A percentile compares a stretch with the other conserved stretches of the same genome.
Conservation (phyloP, 306 rosid genomes). For the Quercus bicolor region DNA sequence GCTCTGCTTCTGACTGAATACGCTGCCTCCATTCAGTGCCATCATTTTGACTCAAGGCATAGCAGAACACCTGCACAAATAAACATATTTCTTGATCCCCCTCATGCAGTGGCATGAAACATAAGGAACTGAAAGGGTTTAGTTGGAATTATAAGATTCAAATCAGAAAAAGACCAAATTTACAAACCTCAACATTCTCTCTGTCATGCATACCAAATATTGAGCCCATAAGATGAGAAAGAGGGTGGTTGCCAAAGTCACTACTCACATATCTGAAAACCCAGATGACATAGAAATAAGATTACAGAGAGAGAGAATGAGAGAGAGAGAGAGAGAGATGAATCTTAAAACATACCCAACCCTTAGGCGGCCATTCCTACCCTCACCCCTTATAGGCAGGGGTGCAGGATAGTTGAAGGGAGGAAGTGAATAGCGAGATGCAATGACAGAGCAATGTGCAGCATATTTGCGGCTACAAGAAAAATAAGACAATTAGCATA, state of each 20-base stretch:
- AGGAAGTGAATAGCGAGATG: constrained; percentile 83
- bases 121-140: neutral
- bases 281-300: neutral
- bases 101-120: too few relatives aligned
- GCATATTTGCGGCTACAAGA: constrained; percentile 78
- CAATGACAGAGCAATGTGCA: constrained; percentile 83
- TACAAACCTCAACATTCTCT: constrained; percentile 78
- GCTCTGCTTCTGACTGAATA: constrained; percentile 87
- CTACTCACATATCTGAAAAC: constrained; percentile 59
- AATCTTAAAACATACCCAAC: constrained; percentile 62
- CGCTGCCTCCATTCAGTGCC: constrained; percentile 96
- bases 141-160: neutral
- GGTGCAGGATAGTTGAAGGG: constrained; percentile 73
- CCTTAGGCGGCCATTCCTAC: constrained; percentile 69
- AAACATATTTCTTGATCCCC: neutral
- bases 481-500: neutral
- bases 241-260: constrained; percentile 66
- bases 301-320: neutral
- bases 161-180: neutral
- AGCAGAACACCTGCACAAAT: constrained; percentile 76
- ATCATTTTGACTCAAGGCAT: constrained; percentile 93
- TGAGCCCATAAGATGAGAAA: constrained; percentile 96
- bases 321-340: neutral
- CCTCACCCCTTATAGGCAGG: constrained; percentile 58
- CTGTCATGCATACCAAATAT: constrained; percentile 89